Evolutionary conservation across 2,329 filamentous ascomycete genomes (phyloP).

Genomic region (Stenocarpella maydis): DNA sequence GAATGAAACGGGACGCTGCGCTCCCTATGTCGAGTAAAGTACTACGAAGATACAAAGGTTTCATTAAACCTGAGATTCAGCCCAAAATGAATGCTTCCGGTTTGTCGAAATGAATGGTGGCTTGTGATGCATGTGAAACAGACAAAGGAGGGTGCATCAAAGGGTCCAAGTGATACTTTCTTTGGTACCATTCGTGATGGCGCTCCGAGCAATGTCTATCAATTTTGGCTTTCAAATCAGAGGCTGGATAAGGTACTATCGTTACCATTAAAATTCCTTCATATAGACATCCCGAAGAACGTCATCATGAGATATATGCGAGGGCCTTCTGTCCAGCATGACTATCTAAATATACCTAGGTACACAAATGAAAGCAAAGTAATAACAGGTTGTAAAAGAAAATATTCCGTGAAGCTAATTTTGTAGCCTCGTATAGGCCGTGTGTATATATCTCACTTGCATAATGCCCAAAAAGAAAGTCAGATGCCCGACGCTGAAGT

Average conservation of each 20-base stretch:
- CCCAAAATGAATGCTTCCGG: background rate
- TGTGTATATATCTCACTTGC: background rate
- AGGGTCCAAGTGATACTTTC: background rate
- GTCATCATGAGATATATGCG: background rate
- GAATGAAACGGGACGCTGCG: too few species aligned
- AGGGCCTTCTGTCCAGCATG: background rate
- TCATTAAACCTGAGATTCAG: too few species aligned
- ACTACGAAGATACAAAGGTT: background rate
- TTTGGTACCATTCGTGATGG: background rate
- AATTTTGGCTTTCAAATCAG: background rate
- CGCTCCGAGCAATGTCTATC: background rate
- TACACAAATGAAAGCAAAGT: background rate
- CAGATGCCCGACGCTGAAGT: background rate
- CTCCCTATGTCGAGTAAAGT: background rate
- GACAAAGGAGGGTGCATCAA: background rate
- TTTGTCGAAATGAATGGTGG: background rate
- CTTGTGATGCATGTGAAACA: background rate
- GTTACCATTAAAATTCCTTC: background rate
- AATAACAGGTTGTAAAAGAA: background rate
- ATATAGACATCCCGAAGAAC: slow-evolving; percentile 2
- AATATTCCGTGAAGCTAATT: background rate
- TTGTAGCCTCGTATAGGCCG: background rate
- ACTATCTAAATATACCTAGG: background rate
- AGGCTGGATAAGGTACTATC: background rate
- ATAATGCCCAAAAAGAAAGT: background rate